phyloP scores from a whole-genome alignment of 352 stramenopile species.

The Aphanomyces astaci region DNA sequence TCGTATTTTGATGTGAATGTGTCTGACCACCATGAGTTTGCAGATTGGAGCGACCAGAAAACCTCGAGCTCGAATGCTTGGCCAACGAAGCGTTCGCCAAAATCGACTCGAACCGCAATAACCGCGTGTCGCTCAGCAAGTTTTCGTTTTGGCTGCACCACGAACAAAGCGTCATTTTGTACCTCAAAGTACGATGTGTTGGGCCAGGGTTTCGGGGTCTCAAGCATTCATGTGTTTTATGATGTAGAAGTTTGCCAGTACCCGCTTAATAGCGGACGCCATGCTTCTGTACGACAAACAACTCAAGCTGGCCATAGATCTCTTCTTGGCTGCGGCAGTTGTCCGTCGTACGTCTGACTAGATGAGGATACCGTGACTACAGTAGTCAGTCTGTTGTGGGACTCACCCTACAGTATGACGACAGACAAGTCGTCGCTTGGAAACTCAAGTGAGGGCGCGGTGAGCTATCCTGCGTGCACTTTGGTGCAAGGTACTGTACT shows the following conservation, averaged over 20 bases:
- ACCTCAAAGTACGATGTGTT: constrained; percentile 16
- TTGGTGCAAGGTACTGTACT: constrained; percentile 34
- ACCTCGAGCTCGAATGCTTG: constrained; percentile 42
- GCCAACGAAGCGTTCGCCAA: constrained; percentile 40
- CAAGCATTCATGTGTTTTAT: no score
- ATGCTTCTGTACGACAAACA: constrained; percentile 53
- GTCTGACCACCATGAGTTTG: background rate
- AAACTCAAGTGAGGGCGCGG: background rate
- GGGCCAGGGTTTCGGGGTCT: no score
- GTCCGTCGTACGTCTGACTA: background rate
- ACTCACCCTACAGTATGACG: background rate
- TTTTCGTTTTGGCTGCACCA: constrained; percentile 50
- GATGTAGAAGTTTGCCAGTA: constrained; percentile 42
- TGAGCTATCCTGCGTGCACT: constrained; percentile 36
- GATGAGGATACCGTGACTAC: no score
- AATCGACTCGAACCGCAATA: constrained; percentile 47
- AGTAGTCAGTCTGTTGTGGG: no score
- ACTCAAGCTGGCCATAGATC: constrained; percentile 41
- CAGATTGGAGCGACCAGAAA: constrained; percentile 41
- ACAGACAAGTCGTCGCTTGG: background rate
- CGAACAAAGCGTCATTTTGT: constrained; percentile 33
- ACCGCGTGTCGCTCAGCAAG: constrained; percentile 51
- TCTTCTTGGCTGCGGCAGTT: constrained; percentile 32
- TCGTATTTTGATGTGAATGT: background rate
- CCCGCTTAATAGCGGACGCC: constrained; percentile 60